Base-by-base conservation (phyloP, 768 basidiomycete species). In the Strobilomyces dryophilus region DNA sequence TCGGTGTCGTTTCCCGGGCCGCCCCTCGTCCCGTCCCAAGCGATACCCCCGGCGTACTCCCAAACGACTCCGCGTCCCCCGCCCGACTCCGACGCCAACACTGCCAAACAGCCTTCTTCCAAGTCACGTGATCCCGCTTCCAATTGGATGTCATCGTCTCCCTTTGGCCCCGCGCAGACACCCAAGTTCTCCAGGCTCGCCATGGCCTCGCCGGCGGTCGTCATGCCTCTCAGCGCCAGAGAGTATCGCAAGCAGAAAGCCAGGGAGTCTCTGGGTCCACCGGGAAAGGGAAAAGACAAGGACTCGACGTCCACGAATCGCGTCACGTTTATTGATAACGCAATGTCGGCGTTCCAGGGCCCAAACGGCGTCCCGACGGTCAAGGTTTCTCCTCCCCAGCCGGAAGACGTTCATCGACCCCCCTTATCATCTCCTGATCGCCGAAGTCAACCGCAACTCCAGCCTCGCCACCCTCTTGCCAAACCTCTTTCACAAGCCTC, bases 111-210 rank as follows among this genome's bases (percentile, higher is more conserved):
- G 8, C 21, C 52, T 8, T 53, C 66, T 6, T 58, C 66, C 1
- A 36, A 43, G 1, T 58, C 66, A 55, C 68, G 66, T 60, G 64
- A 67, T 17, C 59, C 66, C 15, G 0, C 51, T 44, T 54, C 65
- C 8, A 62, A 69, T 8, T 69, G 67, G 67, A 57, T 67, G 55
- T 56, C 61, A 2, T 61, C 65, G 0, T 53, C 62, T 26, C 67
- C 67, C 40, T 69, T 69, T 59, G 69, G 67, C 9, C 69, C 67
- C 2, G 62, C 61, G 4, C 5, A 15, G 40, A 63, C 60, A 1
- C 67, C 67, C 12, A 71, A 57, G 45, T 71, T 69, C 45, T 69
- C 67, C 1, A 61, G 69, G 41, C 63, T 66, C 17, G 31, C 67
- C 26, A 58, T 70, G 54, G 63, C 66, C 14, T 61, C 61, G 4